phyloP scores from a whole-genome alignment of 1,284 basidiomycete species.

The Flammula alnicola region DNA sequence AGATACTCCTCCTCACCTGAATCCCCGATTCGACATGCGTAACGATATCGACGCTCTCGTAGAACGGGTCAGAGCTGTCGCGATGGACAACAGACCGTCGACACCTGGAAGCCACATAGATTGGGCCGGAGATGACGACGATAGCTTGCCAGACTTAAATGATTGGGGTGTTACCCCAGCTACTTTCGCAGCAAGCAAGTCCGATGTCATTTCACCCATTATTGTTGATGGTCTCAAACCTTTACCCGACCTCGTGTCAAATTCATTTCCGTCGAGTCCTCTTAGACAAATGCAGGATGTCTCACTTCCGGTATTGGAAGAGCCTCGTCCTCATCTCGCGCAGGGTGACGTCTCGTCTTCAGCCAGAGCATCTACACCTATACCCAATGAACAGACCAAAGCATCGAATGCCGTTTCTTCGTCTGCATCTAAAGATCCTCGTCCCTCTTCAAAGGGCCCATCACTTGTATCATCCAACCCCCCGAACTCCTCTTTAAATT shows the following conservation, averaged over 20 bases:
- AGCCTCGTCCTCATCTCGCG: too few relatives aligned
- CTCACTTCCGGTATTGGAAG: too few relatives aligned
- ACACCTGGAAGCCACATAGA: conserved; percentile 81
- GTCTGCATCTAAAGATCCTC: too few relatives aligned
- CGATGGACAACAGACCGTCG: conserved; percentile 67
- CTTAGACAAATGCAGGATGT: too few relatives aligned
- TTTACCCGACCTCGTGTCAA: conserved; percentile 50
- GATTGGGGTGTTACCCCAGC: conserved; percentile 74
- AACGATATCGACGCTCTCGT: conserved; percentile 72
- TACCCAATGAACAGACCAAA: too few relatives aligned
- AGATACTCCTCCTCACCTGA: conserved; percentile 64
- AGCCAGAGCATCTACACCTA: too few relatives aligned
- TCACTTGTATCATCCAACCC: too few relatives aligned
- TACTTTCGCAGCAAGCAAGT: conserved; percentile 33
- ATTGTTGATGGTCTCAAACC: conserved; percentile 66
- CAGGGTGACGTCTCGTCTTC: too few relatives aligned
- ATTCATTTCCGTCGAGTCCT: conserved; percentile 20
- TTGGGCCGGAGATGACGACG: conserved; percentile 85
- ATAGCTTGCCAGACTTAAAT: conserved; percentile 77
- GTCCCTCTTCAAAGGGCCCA: too few relatives aligned
- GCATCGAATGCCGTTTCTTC: too few relatives aligned
- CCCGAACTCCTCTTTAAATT: too few relatives aligned
- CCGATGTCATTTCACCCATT: conserved; percentile 67
- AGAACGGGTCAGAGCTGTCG: conserved; percentile 70
- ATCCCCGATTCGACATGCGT: conserved; percentile 45